Percentiles rank a stretch among this genome's conserved stretches.
Evolutionary conservation across 805 yeast genomes (phyloP).

Genomic region (Debaryomyces maramus): DNA sequence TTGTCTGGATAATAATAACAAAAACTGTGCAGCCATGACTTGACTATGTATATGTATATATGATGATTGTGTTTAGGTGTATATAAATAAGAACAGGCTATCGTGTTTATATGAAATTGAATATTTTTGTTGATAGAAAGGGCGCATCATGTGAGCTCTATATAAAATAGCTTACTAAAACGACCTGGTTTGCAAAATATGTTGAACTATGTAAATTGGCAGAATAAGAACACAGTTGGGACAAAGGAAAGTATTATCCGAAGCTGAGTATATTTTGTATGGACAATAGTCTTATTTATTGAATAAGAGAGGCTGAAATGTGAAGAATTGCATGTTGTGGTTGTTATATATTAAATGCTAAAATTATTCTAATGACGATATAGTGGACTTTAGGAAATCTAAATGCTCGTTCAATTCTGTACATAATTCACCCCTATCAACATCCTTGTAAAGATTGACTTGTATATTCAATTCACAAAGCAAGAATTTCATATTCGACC

Average conservation of each 20-base stretch:
- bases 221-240: too few species aligned
- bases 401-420: slow-evolving; percentile 50
- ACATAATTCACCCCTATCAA: slow-evolving; percentile 46
- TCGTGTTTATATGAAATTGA: not conserved
- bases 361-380: slow-evolving; percentile 33
- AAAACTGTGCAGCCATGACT: slow-evolving; percentile 72
- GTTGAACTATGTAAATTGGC: too few species aligned
- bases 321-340: too few species aligned
- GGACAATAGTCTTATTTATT: too few species aligned
- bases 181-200: too few species aligned
- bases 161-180: slow-evolving; percentile 1
- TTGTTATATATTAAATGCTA: too few species aligned
- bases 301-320: not conserved
- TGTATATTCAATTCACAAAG: slow-evolving; percentile 52
- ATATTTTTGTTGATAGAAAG: not conserved
- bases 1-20: slow-evolving; percentile 84
- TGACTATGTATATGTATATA: not conserved
- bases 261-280: not conserved
- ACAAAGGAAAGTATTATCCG: too few species aligned
- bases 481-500: slow-evolving; percentile 56
- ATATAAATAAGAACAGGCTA: not conserved
- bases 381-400: slow-evolving; percentile 39
- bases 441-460: slow-evolving; percentile 44
- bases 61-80: not conserved
- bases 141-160: not conserved